These are phyloP conservation scores for Hypomontagnella monticulosa DNA, from an alignment of 495 filamentous ascomycete genomes.

Conservation along the genomic window DNA sequence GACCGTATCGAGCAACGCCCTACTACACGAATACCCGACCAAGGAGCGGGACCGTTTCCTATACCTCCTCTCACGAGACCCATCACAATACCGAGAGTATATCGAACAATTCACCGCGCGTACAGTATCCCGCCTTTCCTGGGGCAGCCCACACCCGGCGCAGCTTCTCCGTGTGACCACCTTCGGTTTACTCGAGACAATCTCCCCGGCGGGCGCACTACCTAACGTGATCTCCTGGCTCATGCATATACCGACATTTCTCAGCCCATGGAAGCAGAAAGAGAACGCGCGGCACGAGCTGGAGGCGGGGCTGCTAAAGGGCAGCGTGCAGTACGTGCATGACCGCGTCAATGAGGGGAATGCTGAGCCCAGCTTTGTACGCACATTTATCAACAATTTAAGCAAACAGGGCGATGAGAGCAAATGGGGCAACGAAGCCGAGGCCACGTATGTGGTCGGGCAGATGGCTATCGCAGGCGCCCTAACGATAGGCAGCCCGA, in stretches of 20 bases:
- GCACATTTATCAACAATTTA: constrained; percentile 53
- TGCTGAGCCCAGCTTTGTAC: constrained; percentile 54
- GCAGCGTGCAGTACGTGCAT: constrained; percentile 55
- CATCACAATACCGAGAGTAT: constrained; percentile 60
- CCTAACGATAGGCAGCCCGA: constrained; percentile 59
- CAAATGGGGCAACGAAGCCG: constrained; percentile 41
- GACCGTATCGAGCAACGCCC: constrained; percentile 53
- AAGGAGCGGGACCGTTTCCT: constrained; percentile 65
- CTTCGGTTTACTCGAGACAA: constrained; percentile 65
- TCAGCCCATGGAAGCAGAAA: constrained; percentile 64
- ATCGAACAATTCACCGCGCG: constrained; percentile 69
- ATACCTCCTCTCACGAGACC: constrained; percentile 51
- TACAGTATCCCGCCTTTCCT: constrained; percentile 66
- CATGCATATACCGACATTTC: constrained; percentile 50
- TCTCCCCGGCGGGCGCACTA: constrained; percentile 65
- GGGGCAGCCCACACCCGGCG: constrained; percentile 61
- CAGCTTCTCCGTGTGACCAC: constrained; percentile 63
- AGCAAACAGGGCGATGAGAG: constrained; percentile 12
- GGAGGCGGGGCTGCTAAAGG: constrained; percentile 50
- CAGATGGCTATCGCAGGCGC: constrained; percentile 61
- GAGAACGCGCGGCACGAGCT: constrained; percentile 53
- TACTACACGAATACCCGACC: constrained; percentile 62
- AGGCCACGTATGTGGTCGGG: constrained; percentile 57
- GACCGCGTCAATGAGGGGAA: constrained; percentile 37
- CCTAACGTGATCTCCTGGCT: constrained; percentile 61